Evolutionary conservation across 2,329 filamentous ascomycete species (phyloP).

Genomic region (Botryotinia calthae): DNA sequence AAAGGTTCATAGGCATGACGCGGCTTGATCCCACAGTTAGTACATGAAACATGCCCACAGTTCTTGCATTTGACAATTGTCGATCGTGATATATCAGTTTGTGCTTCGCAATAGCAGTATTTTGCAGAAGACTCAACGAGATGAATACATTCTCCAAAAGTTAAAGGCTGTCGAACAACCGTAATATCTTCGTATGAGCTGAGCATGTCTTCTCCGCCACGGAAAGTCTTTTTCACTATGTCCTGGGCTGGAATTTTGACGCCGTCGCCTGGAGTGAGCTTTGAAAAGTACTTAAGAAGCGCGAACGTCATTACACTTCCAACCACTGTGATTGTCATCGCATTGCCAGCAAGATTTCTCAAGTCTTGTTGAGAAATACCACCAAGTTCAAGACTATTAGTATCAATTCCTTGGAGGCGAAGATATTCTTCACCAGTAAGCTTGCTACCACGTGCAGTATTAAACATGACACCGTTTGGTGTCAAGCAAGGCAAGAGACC

Average conservation of each 20-base stretch:
- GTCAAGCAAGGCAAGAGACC: conserved; percentile 68
- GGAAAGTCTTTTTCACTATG: background rate
- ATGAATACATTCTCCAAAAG: conserved; percentile 22
- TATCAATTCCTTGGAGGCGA: conserved; percentile 65
- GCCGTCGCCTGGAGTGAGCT: conserved; percentile 12
- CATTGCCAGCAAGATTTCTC: conserved; percentile 73
- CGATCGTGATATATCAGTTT: conserved; percentile 40
- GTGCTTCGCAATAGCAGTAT: conserved; percentile 58
- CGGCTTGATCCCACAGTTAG: conserved; percentile 53
- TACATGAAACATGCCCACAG: conserved; percentile 56
- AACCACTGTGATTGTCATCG: conserved; percentile 74
- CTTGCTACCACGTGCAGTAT: conserved; percentile 58
- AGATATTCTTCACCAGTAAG: conserved; percentile 63
- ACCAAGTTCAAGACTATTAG: conserved; percentile 60
- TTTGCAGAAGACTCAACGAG: conserved; percentile 41
- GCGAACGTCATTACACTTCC: conserved; percentile 61
- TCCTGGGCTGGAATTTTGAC: conserved; percentile 10
- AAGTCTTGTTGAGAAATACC: conserved; percentile 60
- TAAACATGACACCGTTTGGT: conserved; percentile 59
- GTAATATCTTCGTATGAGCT: background rate
- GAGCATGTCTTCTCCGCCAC: background rate
- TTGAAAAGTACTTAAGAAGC: conserved; percentile 25
- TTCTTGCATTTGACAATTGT: conserved; percentile 48
- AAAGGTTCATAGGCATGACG: conserved; percentile 38
- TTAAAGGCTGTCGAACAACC: conserved; percentile 21